Base-by-base conservation (phyloP, 768 basidiomycete genomes). In the Sutorius australiensis region DNA sequence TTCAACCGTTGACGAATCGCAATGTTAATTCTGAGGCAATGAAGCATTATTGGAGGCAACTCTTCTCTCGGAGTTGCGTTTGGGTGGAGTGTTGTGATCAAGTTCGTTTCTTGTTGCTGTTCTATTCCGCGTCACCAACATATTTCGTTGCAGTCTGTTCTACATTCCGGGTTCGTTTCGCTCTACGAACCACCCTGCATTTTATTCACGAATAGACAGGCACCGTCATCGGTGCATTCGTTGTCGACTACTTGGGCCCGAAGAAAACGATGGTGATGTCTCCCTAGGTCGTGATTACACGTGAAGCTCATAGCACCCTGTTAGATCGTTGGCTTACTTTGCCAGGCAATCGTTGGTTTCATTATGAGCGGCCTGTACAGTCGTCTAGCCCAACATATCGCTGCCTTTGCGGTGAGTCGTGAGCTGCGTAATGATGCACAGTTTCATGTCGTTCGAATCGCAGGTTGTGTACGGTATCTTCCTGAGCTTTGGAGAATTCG, bases 401-500 rank as follows among this genome's bases (percentile, higher is more conserved):
- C 71, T n/a, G 89, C 76, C 7, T 93, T 91, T 56, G 86, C 89
- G 30, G 86, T 85, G 56, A 59, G 80, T 70, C 27, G 14, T 30
- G 21, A 19, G 37, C 40, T 17, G 14, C 9, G 33, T 19, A 24
- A 50, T 34, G 42, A 24, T 17, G 10, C n/a, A 8, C n/a, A 9
- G 6, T 17, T 42, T 38, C 17, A 28, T 39, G 7, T 36, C 11
- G 27, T 47, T 42, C 39, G 30, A 12, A 61, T 34, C 42, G 40
- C 51, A 84, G 81, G 83, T 95, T 32, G 73, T 97, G 8, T 95
- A 97, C 61, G 95, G 94, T 13, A 82, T 97, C 45, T 97, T 97
- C 80, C 66, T 95, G 61, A 84, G 82, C 62, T 86, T 93, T 50
- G 95, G 94, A 43, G 94, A 95, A 72, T 73, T 92, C 27, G 91